Percentiles rank a stretch among this genome's conserved stretches.
phyloP scores from a whole-genome alignment of 1,139 yeast species.

The Arxiozyma heterogenica region DNA sequence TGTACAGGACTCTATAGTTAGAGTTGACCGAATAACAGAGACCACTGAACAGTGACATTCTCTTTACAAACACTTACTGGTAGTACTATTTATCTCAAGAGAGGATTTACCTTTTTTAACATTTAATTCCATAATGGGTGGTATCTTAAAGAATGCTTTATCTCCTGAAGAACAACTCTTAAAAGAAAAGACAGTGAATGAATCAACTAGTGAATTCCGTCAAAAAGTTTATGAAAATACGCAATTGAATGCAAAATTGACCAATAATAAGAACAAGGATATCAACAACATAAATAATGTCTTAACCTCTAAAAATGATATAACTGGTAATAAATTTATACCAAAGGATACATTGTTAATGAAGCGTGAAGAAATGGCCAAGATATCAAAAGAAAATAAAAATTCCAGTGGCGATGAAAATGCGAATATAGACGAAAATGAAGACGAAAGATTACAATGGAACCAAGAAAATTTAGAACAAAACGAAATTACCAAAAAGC shows the following conservation, averaged over 20 bases:
- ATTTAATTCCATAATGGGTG: conserved; percentile 27
- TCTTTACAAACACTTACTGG: not conserved
- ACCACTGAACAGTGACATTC: not conserved
- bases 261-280: conserved; percentile 11
- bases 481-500: conserved; percentile 41
- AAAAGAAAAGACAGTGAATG: conserved; percentile 1
- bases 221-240: conserved; percentile 43
- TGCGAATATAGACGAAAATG: conserved; percentile 3
- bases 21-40: too few species aligned
- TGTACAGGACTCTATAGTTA: not conserved
- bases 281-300: not conserved
- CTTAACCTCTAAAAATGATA: not conserved
- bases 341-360: conserved; percentile 27
- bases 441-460: conserved; percentile 50
- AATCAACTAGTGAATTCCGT: conserved; percentile 36
- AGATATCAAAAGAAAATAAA: conserved; percentile 4
- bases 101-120: not conserved
- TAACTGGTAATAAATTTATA: not conserved
- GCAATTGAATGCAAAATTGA: conserved; percentile 36
- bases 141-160: conserved; percentile 34
- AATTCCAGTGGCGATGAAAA: not conserved
- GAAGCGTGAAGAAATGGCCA: conserved; percentile 14
- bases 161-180: conserved; percentile 16
- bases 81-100: not conserved
- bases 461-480: conserved; percentile 57